phyloP scores from a whole-genome alignment of 2,329 filamentous ascomycete genomes.

The Neonectria magnoliae region DNA sequence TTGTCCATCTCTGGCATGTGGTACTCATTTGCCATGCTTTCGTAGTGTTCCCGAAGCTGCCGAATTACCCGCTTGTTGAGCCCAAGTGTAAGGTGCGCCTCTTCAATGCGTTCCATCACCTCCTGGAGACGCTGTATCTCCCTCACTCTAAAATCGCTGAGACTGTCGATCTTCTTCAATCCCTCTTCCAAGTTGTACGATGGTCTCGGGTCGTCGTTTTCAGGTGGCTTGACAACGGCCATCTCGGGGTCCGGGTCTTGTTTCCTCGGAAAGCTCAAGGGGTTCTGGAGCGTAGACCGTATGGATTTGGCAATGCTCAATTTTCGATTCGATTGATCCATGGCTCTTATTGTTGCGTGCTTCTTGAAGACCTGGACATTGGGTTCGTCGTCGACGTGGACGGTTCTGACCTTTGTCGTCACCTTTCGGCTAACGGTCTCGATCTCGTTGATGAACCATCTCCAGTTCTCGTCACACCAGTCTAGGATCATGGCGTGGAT shows the following conservation, averaged over 20 bases:
- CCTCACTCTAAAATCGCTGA: constrained; percentile 9
- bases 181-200: background rate
- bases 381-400: constrained; percentile 5
- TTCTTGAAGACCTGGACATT: background rate
- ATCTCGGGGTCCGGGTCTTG: background rate
- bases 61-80: constrained; percentile 27
- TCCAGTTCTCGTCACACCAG: constrained; percentile 32
- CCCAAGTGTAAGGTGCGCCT: constrained; percentile 21
- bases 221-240: too few relatives aligned
- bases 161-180: background rate
- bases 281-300: too few relatives aligned
- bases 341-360: background rate
- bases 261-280: background rate
- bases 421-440: background rate
- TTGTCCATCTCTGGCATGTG: background rate
- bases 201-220: too few relatives aligned
- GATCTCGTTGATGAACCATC: constrained; percentile 28
- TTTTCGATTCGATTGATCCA: background rate
- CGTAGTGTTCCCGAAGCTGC: constrained; percentile 28
- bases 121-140: constrained; percentile 21
- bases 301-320: background rate
- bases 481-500: constrained; percentile 20
- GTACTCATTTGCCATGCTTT: constrained; percentile 14
- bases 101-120: constrained; percentile 21
- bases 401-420: constrained; percentile 7